Percentiles rank a stretch among this genome's conserved stretches.
Conservation (phyloP, 192 early-diverging fungal species). For the Linnemannia hyalina region DNA sequence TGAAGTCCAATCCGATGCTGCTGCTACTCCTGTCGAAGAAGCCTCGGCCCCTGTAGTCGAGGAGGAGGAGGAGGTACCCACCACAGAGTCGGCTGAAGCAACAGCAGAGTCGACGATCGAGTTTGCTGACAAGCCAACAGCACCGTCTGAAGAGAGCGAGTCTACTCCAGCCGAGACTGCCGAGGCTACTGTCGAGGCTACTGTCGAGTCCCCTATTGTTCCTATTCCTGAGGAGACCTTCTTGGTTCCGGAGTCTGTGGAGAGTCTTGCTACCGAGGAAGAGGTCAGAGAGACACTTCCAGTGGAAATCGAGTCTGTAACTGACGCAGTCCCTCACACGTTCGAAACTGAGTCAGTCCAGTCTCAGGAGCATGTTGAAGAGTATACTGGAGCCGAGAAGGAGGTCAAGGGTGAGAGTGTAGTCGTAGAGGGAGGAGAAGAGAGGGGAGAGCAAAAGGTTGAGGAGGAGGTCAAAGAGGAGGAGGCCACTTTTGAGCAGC, state of each 20-base stretch:
- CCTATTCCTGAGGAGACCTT: background rate
- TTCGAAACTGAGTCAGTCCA: background rate
- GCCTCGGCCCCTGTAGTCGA: background rate
- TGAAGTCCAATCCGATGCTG: background rate
- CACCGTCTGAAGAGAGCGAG: background rate
- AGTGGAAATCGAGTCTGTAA: background rate
- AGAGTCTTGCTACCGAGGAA: background rate
- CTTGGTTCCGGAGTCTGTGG: background rate
- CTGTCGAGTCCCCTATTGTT: background rate
- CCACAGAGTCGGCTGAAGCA: background rate
- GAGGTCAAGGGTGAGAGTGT: background rate
- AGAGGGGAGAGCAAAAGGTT: background rate
- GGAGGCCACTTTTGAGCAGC: constrained; percentile 17
- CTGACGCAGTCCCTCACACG: too few species aligned
- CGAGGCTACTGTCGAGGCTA: background rate
- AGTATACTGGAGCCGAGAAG: background rate
- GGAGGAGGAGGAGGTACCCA: background rate
- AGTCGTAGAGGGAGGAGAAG: background rate
- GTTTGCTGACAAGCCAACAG: constrained; percentile 16
- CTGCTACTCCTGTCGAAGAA: background rate
- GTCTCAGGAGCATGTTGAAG: background rate
- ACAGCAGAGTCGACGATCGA: constrained; percentile 22
- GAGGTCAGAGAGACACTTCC: background rate
- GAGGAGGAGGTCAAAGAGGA: background rate
- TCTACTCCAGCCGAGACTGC: background rate